Percentiles rank a stretch among this genome's conserved stretches.
phyloP scores from a whole-genome alignment of 163 green algal species.

The Scenedesmus sp. region DNA sequence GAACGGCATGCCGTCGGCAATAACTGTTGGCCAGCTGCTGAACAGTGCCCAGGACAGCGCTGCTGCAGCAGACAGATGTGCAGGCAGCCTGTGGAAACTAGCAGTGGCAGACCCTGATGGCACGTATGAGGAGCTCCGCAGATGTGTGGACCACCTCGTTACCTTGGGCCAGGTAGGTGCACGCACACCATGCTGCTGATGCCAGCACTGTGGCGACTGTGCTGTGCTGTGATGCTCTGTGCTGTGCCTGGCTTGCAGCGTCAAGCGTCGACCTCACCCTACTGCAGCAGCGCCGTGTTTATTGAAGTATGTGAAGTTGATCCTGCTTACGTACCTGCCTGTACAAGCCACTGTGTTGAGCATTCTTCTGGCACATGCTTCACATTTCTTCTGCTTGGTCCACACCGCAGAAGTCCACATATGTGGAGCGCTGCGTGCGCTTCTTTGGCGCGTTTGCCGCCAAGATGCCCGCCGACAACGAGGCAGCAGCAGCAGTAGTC shows the following conservation, averaged over 20 bases:
- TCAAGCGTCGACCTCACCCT: background rate
- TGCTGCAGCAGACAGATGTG: conserved; percentile 34
- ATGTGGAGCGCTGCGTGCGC: conserved; percentile 27
- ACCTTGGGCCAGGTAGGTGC: conserved; percentile 19
- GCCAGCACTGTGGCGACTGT: background rate
- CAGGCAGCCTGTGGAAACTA: conserved; percentile 31
- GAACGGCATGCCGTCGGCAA: background rate
- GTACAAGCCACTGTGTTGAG: background rate
- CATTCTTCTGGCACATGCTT: background rate
- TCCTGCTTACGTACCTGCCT: background rate
- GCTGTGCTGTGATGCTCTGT: background rate
- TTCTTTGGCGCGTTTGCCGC: conserved; percentile 43
- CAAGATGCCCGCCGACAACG: conserved; percentile 20
- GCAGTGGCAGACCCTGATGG: background rate
- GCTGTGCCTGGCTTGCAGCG: background rate
- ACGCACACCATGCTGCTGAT: background rate
- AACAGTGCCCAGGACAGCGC: conserved; percentile 47
- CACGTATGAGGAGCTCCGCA: conserved; percentile 1
- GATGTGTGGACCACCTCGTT: conserved; percentile 43
- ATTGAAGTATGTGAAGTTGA: no score
- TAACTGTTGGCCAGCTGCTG: conserved; percentile 1
- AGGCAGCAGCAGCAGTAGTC: conserved; percentile 37
- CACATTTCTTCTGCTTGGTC: background rate
- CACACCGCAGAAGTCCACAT: conserved; percentile 26
- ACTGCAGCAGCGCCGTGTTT: background rate